phyloP scores from a whole-genome alignment of 2,329 filamentous ascomycete genomes.

The Neonectria faginata region DNA sequence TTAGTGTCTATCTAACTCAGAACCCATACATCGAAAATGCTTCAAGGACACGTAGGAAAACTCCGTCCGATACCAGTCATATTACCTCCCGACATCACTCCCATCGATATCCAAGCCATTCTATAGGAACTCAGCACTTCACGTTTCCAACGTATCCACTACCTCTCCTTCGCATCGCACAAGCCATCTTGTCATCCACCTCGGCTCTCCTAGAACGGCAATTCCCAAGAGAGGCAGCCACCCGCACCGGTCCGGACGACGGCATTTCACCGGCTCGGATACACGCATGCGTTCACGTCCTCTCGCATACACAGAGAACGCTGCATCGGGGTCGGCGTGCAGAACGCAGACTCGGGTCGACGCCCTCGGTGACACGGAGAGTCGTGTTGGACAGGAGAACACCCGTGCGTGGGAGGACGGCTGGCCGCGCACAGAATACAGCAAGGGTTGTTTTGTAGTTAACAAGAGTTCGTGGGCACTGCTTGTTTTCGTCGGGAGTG shows the following conservation, averaged over 20 bases:
- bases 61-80: not conserved
- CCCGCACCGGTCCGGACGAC: constrained; percentile 10
- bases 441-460: not conserved
- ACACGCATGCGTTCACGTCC: constrained; percentile 17
- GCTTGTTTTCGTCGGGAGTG: constrained; percentile 3
- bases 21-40: not conserved
- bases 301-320: constrained; percentile 3
- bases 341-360: not conserved
- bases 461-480: not conserved
- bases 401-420: constrained; percentile 4
- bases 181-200: constrained; percentile 5
- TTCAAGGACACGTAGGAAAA: not conserved
- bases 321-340: constrained; percentile 15
- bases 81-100: not conserved
- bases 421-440: not conserved
- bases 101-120: not conserved
- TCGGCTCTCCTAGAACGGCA: constrained; percentile 19
- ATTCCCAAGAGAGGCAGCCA: constrained; percentile 4
- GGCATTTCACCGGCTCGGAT: constrained; percentile 23
- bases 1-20: not conserved
- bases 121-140: not conserved
- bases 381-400: not conserved
- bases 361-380: not conserved
- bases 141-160: not conserved
- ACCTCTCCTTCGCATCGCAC: not conserved